Conservation (phyloP, 306 rosid genomes). For the Lupinus albus region DNA sequence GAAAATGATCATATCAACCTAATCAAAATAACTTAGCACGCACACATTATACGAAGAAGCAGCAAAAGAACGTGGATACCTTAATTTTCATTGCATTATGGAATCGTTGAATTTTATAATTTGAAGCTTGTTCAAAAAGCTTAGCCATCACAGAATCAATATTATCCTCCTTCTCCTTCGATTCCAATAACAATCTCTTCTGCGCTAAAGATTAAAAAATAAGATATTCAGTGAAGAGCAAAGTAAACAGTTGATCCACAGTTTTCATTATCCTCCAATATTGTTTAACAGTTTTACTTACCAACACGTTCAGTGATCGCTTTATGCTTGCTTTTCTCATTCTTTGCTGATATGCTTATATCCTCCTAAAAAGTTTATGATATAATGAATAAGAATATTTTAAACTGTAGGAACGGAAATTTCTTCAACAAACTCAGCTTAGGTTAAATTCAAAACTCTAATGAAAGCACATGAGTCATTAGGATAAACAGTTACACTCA, state of each 20-base stretch:
- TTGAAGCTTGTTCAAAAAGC: slow-evolving; percentile 67
- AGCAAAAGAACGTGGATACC: slow-evolving; percentile 47
- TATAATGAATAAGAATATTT: slow-evolving; percentile 22
- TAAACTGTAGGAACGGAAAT: slow-evolving; percentile 11
- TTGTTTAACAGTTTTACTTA: slow-evolving; percentile 42
- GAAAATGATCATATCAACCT: slow-evolving; percentile 4
- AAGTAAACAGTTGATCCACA: slow-evolving; percentile 12
- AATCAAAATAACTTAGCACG: slow-evolving; percentile 13
- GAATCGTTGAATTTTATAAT: slow-evolving; percentile 58
- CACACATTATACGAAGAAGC: slow-evolving; percentile 33
- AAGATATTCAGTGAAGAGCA: slow-evolving; percentile 33
- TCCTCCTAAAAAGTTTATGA: slow-evolving; percentile 59
- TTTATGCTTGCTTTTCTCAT: slow-evolving; percentile 55
- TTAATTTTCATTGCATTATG: slow-evolving; percentile 63
- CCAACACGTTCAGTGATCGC: slow-evolving; percentile 55
- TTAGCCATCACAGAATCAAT: slow-evolving; percentile 60
- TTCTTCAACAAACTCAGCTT: slow-evolving; percentile 12
- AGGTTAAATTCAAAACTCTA: slow-evolving; percentile 17
- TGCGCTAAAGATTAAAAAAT: slow-evolving; percentile 55
- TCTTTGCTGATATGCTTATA: slow-evolving; percentile 46
- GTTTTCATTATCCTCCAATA: slow-evolving; percentile 18
- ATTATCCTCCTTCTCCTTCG: slow-evolving; percentile 60
- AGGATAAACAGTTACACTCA: background rate
- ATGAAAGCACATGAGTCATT: slow-evolving; percentile 6
- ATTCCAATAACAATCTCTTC: slow-evolving; percentile 59